Evolutionary conservation across 179 eudicot species (phyloP).

Genomic region (Silene noctiflora): DNA sequence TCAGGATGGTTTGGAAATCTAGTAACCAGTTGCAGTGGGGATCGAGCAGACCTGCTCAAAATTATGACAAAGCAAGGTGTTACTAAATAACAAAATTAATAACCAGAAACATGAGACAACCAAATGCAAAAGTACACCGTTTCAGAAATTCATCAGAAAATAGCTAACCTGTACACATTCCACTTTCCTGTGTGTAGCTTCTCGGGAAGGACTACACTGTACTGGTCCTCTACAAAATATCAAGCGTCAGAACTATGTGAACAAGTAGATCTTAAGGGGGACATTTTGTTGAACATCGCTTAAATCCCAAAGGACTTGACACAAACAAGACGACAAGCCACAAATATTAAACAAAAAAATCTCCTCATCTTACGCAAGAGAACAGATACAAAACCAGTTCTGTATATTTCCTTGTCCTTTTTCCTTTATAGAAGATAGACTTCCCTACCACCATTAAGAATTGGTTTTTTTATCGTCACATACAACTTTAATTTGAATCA

Average conservation of each 20-base stretch:
- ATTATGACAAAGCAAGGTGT: slow-evolving; percentile 10
- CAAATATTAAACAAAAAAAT: neutral
- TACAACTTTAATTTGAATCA: neutral
- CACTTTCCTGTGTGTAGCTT: slow-evolving; percentile 90
- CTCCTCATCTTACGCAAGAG: neutral
- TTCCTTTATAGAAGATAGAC: neutral
- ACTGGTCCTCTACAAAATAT: slow-evolving; percentile 56
- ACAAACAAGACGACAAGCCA: neutral
- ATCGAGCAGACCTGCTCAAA: slow-evolving; percentile 64
- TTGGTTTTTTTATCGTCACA: neutral
- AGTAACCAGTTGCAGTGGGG: slow-evolving; percentile 69
- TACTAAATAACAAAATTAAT: neutral
- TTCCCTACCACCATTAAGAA: neutral
- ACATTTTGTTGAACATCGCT: neutral
- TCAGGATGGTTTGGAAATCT: slow-evolving; percentile 83
- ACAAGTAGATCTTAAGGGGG: neutral
- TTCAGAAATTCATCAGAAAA: slow-evolving; percentile 22
- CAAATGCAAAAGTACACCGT: neutral
- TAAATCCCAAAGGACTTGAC: neutral
- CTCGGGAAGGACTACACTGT: slow-evolving; percentile 92
- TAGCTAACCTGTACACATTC: slow-evolving; percentile 86
- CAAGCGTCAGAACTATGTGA: slow-evolving; percentile 9
- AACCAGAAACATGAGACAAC: neutral
- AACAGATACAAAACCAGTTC: neutral
- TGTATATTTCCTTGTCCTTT: neutral